Conservation (phyloP, 192 early-diverging fungal genomes). For the Ambispora gerdemannii region DNA sequence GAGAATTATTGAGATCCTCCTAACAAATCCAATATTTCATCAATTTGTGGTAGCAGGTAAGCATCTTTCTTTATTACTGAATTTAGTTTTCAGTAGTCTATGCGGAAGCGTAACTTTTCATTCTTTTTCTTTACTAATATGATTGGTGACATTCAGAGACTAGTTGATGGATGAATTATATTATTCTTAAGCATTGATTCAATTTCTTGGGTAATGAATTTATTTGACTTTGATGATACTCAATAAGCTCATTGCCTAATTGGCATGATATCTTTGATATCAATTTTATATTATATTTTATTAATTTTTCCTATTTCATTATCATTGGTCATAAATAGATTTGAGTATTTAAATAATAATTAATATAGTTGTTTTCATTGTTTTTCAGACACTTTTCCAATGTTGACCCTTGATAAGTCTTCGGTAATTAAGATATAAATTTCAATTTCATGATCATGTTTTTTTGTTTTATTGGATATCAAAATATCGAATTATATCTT, state of each 20-base stretch:
- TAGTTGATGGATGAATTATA: constrained; percentile 37
- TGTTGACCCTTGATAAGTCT: no score
- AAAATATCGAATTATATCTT: no score
- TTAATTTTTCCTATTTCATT: background rate
- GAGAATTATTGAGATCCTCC: constrained; percentile 36
- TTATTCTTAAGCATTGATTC: constrained; percentile 36
- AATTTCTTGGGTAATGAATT: constrained; percentile 25
- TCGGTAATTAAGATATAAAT: no score
- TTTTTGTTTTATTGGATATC: no score
- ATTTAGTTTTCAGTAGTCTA: constrained; percentile 56
- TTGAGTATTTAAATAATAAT: no score
- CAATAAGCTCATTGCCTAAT: background rate
- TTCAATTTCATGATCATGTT: no score
- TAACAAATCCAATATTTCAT: constrained; percentile 39
- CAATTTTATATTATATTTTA: background rate
- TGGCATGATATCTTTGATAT: background rate
- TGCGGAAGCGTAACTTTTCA: constrained; percentile 21
- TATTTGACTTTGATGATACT: background rate
- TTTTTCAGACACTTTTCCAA: no score
- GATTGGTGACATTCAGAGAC: constrained; percentile 42
- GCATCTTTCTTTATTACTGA: no score
- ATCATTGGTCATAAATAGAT: no score
- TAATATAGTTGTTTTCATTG: no score
- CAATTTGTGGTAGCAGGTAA: constrained; percentile 50
- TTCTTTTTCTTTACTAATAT: background rate